Evolutionary conservation across 306 rosid genomes (phyloP).

Genomic region (Quercus robur): DNA sequence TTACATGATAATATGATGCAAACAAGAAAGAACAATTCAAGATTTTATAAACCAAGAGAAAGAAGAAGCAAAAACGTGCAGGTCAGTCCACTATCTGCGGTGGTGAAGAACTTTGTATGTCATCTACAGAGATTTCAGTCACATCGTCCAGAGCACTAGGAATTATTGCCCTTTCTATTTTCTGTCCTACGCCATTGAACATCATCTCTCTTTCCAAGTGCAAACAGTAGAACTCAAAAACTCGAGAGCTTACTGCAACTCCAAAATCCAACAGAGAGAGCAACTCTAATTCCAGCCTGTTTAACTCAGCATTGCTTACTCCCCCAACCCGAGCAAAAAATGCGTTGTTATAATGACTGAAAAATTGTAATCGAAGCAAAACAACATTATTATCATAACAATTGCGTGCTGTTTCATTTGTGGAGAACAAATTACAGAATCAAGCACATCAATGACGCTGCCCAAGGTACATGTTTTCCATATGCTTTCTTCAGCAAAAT

Average conservation of each 20-base stretch:
- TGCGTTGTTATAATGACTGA: constrained; percentile 78
- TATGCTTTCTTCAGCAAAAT: neutral
- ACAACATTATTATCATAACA: neutral
- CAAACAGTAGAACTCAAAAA: constrained; percentile 68
- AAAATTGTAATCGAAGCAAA: constrained; percentile 2
- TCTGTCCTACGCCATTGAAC: constrained; percentile 41
- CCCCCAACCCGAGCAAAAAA: constrained; percentile 83
- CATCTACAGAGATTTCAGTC: constrained; percentile 53
- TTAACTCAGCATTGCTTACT: constrained; percentile 73
- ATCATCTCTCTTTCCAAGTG: constrained; percentile 76
- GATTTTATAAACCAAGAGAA: neutral
- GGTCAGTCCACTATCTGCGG: constrained; percentile 38
- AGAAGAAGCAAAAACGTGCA: neutral
- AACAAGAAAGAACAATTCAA: neutral
- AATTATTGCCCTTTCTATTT: constrained; percentile 46
- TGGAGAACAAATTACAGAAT: neutral
- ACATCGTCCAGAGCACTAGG: constrained; percentile 41
- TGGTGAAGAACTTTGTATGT: constrained; percentile 43
- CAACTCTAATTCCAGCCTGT: constrained; percentile 81
- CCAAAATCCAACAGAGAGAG: constrained; percentile 82
- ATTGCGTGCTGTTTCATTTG: neutral
- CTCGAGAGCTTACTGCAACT: constrained; percentile 63
- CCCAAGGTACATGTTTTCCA: neutral
- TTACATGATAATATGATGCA: neutral
- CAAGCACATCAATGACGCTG: neutral